These are phyloP conservation scores for Cystofilobasidium macerans DNA, from an alignment of 768 basidiomycete species.

Conservation along the genomic window DNA sequence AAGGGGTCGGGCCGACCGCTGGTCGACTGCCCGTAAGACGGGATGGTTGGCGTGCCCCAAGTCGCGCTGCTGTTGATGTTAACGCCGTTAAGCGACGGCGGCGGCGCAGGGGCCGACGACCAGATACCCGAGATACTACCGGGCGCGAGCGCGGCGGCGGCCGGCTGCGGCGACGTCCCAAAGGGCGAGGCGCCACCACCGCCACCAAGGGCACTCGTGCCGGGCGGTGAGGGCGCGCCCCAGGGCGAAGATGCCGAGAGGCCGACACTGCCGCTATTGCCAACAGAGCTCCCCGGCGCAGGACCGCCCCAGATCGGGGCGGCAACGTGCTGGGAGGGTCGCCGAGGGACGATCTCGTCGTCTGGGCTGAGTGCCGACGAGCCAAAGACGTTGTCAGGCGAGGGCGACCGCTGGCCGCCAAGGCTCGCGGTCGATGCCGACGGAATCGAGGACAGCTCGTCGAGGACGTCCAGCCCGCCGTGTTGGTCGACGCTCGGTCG, in stretches of 20 bases:
- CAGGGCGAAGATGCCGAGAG: neutral
- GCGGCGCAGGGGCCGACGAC: constrained; percentile 5
- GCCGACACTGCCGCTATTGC: neutral
- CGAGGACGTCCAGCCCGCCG: constrained; percentile 14
- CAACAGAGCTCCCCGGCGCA: constrained; percentile 2
- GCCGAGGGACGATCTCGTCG: constrained; percentile 26
- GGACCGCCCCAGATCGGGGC: constrained; percentile 23
- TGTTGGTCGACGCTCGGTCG: constrained; percentile 17
- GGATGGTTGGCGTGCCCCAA: neutral
- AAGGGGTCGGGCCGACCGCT: neutral
- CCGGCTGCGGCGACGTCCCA: constrained; percentile 15
- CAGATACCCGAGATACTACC: constrained; percentile 8
- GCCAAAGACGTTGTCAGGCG: constrained; percentile 19
- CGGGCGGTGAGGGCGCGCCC: constrained; percentile 1
- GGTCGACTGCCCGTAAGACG: neutral
- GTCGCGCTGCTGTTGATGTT: constrained; percentile 2
- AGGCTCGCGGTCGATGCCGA: constrained; percentile 2
- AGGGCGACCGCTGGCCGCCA: constrained; percentile 8
- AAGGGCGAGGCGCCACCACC: neutral
- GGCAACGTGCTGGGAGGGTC: constrained; percentile 14
- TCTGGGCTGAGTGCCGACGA: constrained; percentile 24
- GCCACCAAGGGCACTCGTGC: neutral
- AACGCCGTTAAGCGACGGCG: neutral
- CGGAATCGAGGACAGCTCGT: constrained; percentile 5
- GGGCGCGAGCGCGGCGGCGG: constrained; percentile 8